Conservation (phyloP, 2,329 filamentous ascomycete species). For the Thyridium curvatum region DNA sequence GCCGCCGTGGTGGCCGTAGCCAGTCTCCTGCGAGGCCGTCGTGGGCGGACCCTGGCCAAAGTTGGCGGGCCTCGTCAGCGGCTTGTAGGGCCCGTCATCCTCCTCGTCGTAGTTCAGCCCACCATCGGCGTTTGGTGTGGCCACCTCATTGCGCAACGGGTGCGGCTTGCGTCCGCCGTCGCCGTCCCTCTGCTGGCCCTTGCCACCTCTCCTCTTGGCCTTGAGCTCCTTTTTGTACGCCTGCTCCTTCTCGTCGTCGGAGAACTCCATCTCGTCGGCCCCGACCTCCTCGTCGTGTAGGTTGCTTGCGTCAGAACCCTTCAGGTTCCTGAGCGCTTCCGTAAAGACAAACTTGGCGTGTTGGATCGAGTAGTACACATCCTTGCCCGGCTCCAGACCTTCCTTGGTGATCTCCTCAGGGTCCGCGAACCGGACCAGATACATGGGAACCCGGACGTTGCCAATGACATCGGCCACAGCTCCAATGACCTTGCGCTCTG, state of each 20-base stretch:
- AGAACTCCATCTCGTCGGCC: conserved; percentile 88
- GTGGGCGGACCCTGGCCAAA: conserved; percentile 44
- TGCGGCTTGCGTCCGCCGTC: conserved; percentile 21
- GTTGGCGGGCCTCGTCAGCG: conserved; percentile 61
- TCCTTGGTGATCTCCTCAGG: conserved; percentile 55
- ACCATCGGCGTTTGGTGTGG: conserved; percentile 18
- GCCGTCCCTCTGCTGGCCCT: conserved; percentile 38
- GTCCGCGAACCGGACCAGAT: conserved; percentile 69
- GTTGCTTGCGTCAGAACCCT: conserved; percentile 92
- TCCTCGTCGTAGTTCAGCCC: conserved; percentile 63
- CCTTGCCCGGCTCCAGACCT: conserved; percentile 61
- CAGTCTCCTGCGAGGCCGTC: conserved; percentile 31
- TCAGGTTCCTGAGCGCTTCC: conserved; percentile 67
- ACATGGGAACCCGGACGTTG: conserved; percentile 77
- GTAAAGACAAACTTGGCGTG: conserved; percentile 86
- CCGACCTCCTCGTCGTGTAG: conserved; percentile 86
- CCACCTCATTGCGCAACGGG: conserved; percentile 31
- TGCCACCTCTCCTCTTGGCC: conserved; percentile 52
- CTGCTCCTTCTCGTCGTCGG: conserved; percentile 90
- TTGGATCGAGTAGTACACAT: conserved; percentile 71
- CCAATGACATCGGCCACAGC: conserved; percentile 82
- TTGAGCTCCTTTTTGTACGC: conserved; percentile 69
- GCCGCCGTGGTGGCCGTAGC: conserved; percentile 17
- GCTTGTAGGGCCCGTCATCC: conserved; percentile 65
- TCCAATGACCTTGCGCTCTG: conserved; percentile 70